Evolutionary conservation across 2,329 filamentous ascomycete species (phyloP).

Genomic region (Diaporthe ampelina): DNA sequence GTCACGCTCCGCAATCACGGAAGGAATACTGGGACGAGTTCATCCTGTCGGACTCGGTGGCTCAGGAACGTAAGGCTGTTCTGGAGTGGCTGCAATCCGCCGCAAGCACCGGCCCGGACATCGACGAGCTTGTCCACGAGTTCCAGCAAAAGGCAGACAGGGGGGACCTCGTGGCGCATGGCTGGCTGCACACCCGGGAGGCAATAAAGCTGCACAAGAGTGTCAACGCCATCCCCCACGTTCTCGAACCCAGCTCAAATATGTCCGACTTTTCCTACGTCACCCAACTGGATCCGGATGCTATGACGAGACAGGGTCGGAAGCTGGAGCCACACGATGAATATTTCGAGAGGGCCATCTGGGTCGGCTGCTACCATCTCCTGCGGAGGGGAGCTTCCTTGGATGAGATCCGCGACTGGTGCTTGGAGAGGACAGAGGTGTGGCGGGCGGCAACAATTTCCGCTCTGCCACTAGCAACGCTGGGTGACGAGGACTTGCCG

Average conservation of each 20-base stretch:
- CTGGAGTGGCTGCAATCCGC: slow-evolving; percentile 89
- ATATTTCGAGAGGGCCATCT: slow-evolving; percentile 90
- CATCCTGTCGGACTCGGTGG: slow-evolving; percentile 77
- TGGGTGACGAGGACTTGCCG: slow-evolving; percentile 58
- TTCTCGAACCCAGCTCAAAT: slow-evolving; percentile 74
- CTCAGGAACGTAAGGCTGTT: slow-evolving; percentile 83
- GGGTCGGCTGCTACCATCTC: slow-evolving; percentile 95
- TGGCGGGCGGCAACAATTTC: slow-evolving; percentile 91
- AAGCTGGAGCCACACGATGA: slow-evolving; percentile 86
- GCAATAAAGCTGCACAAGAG: slow-evolving; percentile 93
- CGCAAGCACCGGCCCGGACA: slow-evolving; percentile 77
- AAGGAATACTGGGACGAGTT: slow-evolving; percentile 77
- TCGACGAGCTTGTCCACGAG: slow-evolving; percentile 82
- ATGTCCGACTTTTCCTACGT: slow-evolving; percentile 74
- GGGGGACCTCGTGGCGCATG: slow-evolving; percentile 85
- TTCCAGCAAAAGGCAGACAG: slow-evolving; percentile 82
- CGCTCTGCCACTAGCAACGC: slow-evolving; percentile 73
- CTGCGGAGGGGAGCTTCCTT: slow-evolving; percentile 85
- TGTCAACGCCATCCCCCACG: slow-evolving; percentile 75
- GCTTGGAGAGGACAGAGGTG: slow-evolving; percentile 84
- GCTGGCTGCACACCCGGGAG: slow-evolving; percentile 92
- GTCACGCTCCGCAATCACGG: slow-evolving; percentile 47
- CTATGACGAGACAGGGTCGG: slow-evolving; percentile 82
- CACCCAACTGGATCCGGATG: slow-evolving; percentile 93
- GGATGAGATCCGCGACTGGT: slow-evolving; percentile 86